Percentiles rank a stretch among this genome's conserved stretches.
phyloP scores from a whole-genome alignment of 257 asterid species.

The Vinca minor region DNA sequence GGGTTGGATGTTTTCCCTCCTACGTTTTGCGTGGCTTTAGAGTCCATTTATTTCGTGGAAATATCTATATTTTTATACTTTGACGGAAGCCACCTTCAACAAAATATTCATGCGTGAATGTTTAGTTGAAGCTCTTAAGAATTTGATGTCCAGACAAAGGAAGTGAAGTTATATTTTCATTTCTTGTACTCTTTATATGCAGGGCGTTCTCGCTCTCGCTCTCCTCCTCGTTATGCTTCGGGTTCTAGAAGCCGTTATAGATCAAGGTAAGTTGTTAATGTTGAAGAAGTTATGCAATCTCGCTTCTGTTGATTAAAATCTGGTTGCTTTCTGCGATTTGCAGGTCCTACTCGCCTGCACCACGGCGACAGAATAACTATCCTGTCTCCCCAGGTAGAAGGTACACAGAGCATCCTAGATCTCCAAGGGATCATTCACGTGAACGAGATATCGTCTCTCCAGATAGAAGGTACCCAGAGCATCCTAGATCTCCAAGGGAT shows the following conservation, averaged over 20 bases:
- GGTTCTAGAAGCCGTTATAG: conserved; percentile 25
- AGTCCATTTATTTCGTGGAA: not conserved
- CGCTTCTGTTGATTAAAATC: not conserved
- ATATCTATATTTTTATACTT: not conserved
- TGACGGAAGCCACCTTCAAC: not conserved
- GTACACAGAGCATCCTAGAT: no score
- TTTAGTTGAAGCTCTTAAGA: not conserved
- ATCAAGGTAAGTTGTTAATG: conserved; percentile 20
- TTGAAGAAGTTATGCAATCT: not conserved
- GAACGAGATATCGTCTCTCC: no score
- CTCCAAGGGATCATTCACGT: no score
- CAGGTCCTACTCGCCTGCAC: conserved; percentile 30
- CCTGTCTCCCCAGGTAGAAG: no score
- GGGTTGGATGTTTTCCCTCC: not conserved
- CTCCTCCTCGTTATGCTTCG: conserved; percentile 29
- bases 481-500: conserved; percentile 23
- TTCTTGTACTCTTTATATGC: conserved; percentile 3
- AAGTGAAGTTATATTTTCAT: not conserved
- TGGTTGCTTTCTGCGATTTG: not conserved
- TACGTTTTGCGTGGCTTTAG: not conserved
- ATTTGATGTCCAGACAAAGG: not conserved
- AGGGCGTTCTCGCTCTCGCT: conserved; percentile 29
- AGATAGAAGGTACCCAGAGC: conserved; percentile 22
- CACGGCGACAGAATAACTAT: conserved; percentile 17
- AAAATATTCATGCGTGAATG: not conserved